Conservation (phyloP, 2,329 filamentous ascomycete species). For the Aquanectria penicillioides region DNA sequence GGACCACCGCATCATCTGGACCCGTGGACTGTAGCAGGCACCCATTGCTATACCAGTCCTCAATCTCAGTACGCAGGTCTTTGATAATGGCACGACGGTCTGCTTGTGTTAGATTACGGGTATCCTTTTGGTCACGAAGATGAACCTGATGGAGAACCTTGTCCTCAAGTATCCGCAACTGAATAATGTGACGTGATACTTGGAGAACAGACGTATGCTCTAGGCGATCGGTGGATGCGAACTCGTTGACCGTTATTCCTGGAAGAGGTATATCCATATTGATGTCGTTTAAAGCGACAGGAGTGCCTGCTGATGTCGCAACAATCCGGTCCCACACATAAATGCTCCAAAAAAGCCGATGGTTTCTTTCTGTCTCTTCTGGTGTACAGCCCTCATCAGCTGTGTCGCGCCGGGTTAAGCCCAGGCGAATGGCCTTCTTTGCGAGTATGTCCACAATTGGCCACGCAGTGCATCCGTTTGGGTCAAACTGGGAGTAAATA, state of each 20-base stretch:
- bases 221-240: constrained; percentile 46
- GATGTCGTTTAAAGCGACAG: constrained; percentile 47
- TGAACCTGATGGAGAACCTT: constrained; percentile 48
- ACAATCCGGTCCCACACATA: constrained; percentile 55
- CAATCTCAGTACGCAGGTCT: constrained; percentile 50
- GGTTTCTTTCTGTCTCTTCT: constrained; percentile 42
- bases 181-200: constrained; percentile 53
- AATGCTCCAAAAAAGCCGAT: constrained; percentile 54
- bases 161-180: constrained; percentile 52
- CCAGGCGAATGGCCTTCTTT: constrained; percentile 47
- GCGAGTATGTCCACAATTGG: constrained; percentile 48
- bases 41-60: constrained; percentile 55
- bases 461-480: constrained; percentile 47
- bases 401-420: constrained; percentile 42
- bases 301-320: constrained; percentile 49
- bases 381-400: constrained; percentile 31
- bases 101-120: constrained; percentile 37
- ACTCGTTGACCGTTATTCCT: constrained; percentile 53
- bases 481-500: constrained; percentile 53
- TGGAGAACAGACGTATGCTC: constrained; percentile 50
- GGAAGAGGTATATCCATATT: constrained; percentile 52
- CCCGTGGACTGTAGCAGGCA: constrained; percentile 51
- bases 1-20: constrained; percentile 51
- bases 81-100: constrained; percentile 44
- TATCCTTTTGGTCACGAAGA: constrained; percentile 37